A percentile compares a stretch with the other conserved stretches of the same genome.
Evolutionary conservation across 2,329 filamentous ascomycete genomes (phyloP).

Genomic region (Colletotrichum camelliae): DNA sequence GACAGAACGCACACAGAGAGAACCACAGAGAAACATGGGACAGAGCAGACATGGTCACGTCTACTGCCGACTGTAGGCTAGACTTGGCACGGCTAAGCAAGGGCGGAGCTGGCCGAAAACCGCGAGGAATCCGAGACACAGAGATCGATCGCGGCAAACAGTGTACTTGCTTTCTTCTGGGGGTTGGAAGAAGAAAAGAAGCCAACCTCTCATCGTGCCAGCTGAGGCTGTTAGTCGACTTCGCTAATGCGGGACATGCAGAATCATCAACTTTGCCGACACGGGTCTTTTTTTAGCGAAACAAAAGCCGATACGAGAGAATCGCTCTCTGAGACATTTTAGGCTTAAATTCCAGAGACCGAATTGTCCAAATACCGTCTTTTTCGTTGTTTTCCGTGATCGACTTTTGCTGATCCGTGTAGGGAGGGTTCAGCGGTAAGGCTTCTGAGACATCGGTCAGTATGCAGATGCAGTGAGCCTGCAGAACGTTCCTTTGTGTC

Average conservation of each 20-base stretch:
- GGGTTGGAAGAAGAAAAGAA: background rate
- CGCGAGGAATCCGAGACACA: background rate
- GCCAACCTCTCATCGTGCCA: background rate
- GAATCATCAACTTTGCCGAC: background rate
- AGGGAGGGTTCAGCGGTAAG: background rate
- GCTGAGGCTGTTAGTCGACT: background rate
- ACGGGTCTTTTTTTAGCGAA: background rate
- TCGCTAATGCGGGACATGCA: background rate
- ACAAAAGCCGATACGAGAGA: background rate
- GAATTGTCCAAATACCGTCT: background rate
- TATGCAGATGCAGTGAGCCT: background rate
- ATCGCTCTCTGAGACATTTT: background rate
- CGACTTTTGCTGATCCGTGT: background rate
- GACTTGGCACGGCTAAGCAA: background rate
- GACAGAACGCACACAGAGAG: background rate
- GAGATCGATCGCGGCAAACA: background rate
- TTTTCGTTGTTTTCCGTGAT: background rate
- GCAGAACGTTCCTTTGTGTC: background rate
- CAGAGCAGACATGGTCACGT: background rate
- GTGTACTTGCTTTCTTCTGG: background rate
- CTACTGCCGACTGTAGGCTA: background rate
- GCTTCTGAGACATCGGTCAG: background rate
- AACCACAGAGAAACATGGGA: background rate
- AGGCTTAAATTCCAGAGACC: background rate
- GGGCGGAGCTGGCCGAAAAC: background rate